Evolutionary conservation across 768 basidiomycete species (phyloP).

Genomic region (Macrocybe gigantea): DNA sequence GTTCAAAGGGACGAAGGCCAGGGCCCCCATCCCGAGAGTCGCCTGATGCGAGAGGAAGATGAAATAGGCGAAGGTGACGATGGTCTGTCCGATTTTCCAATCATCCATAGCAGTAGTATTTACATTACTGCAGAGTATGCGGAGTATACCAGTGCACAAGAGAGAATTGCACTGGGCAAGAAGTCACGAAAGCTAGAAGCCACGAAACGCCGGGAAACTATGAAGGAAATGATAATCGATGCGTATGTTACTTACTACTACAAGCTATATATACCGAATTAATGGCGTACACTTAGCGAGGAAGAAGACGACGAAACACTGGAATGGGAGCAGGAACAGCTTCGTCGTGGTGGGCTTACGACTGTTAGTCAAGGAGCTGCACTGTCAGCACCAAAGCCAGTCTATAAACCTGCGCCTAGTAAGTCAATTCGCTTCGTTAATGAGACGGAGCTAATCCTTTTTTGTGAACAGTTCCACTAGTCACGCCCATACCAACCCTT

Average conservation of each 20-base stretch:
- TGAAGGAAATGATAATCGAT: conserved; percentile 79
- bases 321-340: conserved; percentile 84
- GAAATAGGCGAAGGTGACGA: conserved; percentile 86
- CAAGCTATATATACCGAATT: background rate
- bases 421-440: conserved; percentile 14
- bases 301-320: conserved; percentile 81
- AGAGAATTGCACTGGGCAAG: conserved; percentile 80
- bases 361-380: conserved; percentile 27
- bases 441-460: conserved; percentile 5
- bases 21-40: conserved; percentile 83
- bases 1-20: conserved; percentile 47
- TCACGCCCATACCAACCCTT: conserved; percentile 59
- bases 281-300: conserved; percentile 21
- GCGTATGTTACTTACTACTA: conserved; percentile 43
- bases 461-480: conserved; percentile 51
- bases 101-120: background rate
- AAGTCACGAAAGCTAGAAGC: conserved; percentile 73
- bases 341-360: conserved; percentile 65
- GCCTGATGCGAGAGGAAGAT: conserved; percentile 80
- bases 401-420: conserved; percentile 75
- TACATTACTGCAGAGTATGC: conserved; percentile 55
- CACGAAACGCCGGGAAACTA: conserved; percentile 56
- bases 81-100: conserved; percentile 39
- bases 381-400: conserved; percentile 37
- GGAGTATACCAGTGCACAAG: conserved; percentile 84